Percentiles rank a stretch among this genome's conserved stretches.
These are phyloP conservation scores for Ophiostoma piceae DNA, from an alignment of 2,329 filamentous ascomycete genomes.

Conservation along the genomic window DNA sequence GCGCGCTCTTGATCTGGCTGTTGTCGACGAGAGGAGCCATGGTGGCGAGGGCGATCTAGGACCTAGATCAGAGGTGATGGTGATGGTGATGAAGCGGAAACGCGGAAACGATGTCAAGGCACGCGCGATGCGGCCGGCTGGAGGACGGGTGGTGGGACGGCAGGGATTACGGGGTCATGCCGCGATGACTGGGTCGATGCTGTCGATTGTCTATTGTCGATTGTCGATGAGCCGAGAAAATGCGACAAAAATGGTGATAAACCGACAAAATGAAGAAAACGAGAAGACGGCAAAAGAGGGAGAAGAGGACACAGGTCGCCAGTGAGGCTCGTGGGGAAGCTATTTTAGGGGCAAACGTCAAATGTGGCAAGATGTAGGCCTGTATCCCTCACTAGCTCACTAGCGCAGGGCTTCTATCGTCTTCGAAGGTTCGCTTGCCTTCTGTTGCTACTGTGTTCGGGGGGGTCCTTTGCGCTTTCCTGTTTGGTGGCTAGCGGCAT, in stretches of 20 bases:
- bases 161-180: not conserved
- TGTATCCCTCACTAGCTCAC: not conserved
- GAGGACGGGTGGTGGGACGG: not conserved
- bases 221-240: not conserved
- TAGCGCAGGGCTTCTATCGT: not conserved
- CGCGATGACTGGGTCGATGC: not conserved
- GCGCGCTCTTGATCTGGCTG: slow-evolving; percentile 79
- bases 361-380: slow-evolving; percentile 23
- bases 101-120: slow-evolving; percentile 14
- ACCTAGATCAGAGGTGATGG: not conserved
- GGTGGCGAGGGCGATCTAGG: not conserved
- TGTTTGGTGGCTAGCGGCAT: slow-evolving; percentile 20
- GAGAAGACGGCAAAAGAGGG: not conserved
- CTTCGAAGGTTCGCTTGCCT: slow-evolving; percentile 15
- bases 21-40: slow-evolving; percentile 87
- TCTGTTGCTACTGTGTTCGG: slow-evolving; percentile 12
- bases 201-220: too few species aligned
- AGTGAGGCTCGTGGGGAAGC: slow-evolving; percentile 18
- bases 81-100: not conserved
- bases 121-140: slow-evolving; percentile 22
- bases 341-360: slow-evolving; percentile 15
- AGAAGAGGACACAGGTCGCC: not conserved
- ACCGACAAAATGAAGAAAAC: not conserved
- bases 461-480: slow-evolving; percentile 16
- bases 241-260: not conserved